Evolutionary conservation across 1,139 yeast species (phyloP).

Genomic region (Williopsis jadinii): DNA sequence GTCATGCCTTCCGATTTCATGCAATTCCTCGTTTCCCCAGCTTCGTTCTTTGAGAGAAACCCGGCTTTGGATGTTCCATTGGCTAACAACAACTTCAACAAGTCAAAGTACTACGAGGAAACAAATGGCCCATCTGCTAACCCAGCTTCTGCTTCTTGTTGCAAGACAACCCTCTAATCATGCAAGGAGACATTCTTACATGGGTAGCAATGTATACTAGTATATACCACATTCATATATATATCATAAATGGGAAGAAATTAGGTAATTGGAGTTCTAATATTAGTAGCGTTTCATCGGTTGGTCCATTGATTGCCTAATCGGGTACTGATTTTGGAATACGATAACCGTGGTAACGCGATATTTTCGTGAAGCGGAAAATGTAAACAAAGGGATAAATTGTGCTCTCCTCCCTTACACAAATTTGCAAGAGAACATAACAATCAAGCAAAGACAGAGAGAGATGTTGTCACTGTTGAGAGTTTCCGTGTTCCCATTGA

Average conservation of each 20-base stretch:
- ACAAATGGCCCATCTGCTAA: constrained; percentile 7
- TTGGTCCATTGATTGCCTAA: no score
- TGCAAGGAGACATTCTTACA: not conserved
- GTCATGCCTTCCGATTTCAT: constrained; percentile 84
- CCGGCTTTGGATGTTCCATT: constrained; percentile 83
- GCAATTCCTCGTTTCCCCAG: constrained; percentile 63
- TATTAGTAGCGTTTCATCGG: no score
- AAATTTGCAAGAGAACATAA: not conserved
- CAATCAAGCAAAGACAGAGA: no score
- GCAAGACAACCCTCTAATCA: constrained; percentile 13
- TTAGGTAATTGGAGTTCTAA: no score
- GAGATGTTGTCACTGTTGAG: no score
- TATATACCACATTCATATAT: not conserved
- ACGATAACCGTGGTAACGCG: no score
- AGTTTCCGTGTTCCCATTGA: not conserved
- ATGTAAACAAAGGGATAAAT: not conserved
- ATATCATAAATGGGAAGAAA: not conserved
- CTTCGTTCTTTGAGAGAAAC: constrained; percentile 72
- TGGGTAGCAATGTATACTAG: no score
- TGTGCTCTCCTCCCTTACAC: not conserved
- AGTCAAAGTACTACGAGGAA: constrained; percentile 42
- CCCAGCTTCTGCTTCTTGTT: constrained; percentile 9
- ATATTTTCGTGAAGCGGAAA: no score
- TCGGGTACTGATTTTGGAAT: no score
- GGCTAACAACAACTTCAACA: constrained; percentile 64